phyloP scores from a whole-genome alignment of 345 rosid species.

The Turritis glabra region DNA sequence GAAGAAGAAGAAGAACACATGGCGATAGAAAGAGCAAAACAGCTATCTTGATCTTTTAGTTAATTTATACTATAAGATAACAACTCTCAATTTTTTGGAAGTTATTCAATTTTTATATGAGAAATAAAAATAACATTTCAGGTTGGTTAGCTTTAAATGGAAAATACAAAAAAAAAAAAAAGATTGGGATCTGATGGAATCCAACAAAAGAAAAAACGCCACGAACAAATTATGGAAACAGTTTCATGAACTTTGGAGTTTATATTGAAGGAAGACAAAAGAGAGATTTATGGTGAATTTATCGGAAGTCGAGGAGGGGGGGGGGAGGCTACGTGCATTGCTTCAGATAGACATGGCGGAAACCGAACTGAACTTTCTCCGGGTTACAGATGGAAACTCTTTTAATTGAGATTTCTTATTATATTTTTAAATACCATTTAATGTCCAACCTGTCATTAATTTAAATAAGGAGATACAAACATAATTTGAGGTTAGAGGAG shows the following conservation, averaged over 20 bases:
- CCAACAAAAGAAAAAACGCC: background rate
- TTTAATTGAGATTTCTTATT: background rate
- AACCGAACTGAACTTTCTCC: conserved; percentile 28
- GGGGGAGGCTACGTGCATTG: conserved; percentile 34
- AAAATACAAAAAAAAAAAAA: background rate
- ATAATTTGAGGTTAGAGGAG: conserved; percentile 38
- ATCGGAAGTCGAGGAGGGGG: background rate
- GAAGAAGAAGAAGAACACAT: conserved; percentile 31
- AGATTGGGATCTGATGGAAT: background rate
- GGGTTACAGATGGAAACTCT: background rate
- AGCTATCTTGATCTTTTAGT: conserved; percentile 18
- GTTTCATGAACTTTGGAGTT: conserved; percentile 6
- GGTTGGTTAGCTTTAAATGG: background rate
- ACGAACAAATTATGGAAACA: conserved; percentile 4
- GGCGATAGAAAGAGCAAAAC: conserved; percentile 32
- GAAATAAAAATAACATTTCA: background rate
- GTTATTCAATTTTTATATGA: background rate
- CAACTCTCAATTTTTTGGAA: background rate
- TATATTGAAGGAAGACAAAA: background rate
- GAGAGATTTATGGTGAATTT: background rate
- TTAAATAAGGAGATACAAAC: conserved; percentile 21
- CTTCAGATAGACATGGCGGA: conserved; percentile 31
- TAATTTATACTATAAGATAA: background rate
- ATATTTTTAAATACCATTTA: too few species aligned
- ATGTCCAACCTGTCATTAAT: conserved; percentile 32